A percentile compares a stretch with the other conserved stretches of the same genome.
These are phyloP conservation scores for Alternaria hordeiaustralica DNA, from an alignment of 2,329 filamentous ascomycete genomes.

Conservation along the genomic window DNA sequence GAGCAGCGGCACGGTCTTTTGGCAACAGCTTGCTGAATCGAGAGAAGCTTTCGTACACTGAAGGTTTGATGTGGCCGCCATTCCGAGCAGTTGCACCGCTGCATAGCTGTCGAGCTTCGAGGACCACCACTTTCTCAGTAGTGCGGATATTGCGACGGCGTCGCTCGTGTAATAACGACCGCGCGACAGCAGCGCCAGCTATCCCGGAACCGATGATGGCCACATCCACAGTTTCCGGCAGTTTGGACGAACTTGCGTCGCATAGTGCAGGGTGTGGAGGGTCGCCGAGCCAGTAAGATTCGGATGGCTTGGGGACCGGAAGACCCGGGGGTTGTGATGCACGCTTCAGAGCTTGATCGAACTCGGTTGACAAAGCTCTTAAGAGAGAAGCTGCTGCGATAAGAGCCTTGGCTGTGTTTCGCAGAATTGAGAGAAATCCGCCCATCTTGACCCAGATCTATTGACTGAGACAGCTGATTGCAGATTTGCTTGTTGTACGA, in stretches of 20 bases:
- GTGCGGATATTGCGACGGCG: not conserved
- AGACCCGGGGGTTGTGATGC: conserved; percentile 14
- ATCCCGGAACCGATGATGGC: conserved; percentile 65
- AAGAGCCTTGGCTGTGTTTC: not conserved
- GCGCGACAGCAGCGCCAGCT: conserved; percentile 54
- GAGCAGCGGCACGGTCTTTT: conserved; percentile 16
- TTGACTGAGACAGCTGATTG: not conserved
- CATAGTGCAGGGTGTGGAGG: conserved; percentile 13
- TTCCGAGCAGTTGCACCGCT: conserved; percentile 43
- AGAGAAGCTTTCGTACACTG: conserved; percentile 15
- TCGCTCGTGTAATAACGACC: conserved; percentile 37
- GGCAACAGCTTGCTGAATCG: conserved; percentile 8
- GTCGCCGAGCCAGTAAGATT: conserved; percentile 14
- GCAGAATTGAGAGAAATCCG: not conserved
- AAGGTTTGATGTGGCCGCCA: conserved; percentile 29
- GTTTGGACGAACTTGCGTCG: not conserved
- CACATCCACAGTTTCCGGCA: conserved; percentile 53
- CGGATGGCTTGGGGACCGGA: conserved; percentile 3
- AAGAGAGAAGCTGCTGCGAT: not conserved
- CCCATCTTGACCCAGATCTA: not conserved
- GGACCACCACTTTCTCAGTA: conserved; percentile 49
- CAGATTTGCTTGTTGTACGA: not conserved
- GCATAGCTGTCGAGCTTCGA: conserved; percentile 36
- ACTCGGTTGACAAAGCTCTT: conserved; percentile 6
- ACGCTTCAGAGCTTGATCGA: conserved; percentile 12